Evolutionary conservation across 108 stramenopile genomes (phyloP), one percentile per base, ranked within the genome.

Genomic region (Cyclotella baltica): DNA sequence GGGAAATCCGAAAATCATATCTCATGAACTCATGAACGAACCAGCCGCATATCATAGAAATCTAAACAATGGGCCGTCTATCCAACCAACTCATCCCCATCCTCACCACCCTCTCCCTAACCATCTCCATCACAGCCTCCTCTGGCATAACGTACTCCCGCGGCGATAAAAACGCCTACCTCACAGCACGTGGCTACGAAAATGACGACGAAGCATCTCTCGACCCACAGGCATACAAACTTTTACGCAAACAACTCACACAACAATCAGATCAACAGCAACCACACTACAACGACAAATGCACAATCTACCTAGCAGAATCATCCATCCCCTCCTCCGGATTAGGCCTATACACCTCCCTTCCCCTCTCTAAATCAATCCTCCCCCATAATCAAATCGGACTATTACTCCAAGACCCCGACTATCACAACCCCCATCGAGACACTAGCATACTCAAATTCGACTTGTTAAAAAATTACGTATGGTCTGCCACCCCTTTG

Each of bases 321-420:
- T 88, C 87, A 11, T 84, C 90, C 33, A 93, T 93, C 52, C 90
- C 92, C 28, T 69, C 84, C 34, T 70, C 88, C 11, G 92, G 92
- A 10, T 47, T 88, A 1, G 92, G 90, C 25, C 81, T 93, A 38
- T 93, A 88, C 73, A 81, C 92, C 53, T 83, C 83, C 9, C 34
- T 66, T 29, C 47, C 76, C 40, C 51, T 55, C 35, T 13, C 27
- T 0, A 47, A 65, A 10, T 51, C 71, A 8, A 0, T 4, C 2
- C 33, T 83, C 43, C 33, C 19, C 11, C 16, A 35, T 13, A 70
- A 76, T 9, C 76, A 83, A 59, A 65, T 83, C 2, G 81, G 76
- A 0, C 72, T 83, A 1, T 10, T 72, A 10, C 50, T 77, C 23
- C 50, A 63, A 31, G 81, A 83, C 33, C 50, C 27, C 8, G 27